phyloP scores from a whole-genome alignment of 2,329 filamentous ascomycete genomes.

The Chaetomiaceae sp. region DNA sequence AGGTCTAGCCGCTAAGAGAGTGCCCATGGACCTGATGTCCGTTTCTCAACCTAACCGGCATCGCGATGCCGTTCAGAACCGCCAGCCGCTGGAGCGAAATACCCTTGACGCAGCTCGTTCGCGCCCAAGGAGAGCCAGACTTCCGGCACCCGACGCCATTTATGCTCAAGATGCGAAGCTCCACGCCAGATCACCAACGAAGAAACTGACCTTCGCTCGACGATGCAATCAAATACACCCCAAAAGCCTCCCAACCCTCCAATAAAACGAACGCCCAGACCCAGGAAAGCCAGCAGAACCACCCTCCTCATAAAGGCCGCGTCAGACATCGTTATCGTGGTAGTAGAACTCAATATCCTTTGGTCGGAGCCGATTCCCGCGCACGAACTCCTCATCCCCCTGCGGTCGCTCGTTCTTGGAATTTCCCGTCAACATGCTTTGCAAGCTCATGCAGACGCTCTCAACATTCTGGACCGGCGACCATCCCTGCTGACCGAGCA shows the following conservation, averaged over 20 bases:
- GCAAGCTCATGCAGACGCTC: slow-evolving; percentile 92
- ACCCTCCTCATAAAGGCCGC: too few relatives aligned
- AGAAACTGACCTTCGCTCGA: slow-evolving; percentile 9
- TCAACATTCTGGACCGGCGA: slow-evolving; percentile 96
- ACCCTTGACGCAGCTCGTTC: too few relatives aligned
- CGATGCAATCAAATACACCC: slow-evolving; percentile 11
- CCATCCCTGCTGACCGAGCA: slow-evolving; percentile 86
- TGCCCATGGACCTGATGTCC: too few relatives aligned
- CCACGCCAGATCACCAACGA: background rate
- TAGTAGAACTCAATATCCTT: slow-evolving; percentile 92
- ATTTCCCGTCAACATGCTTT: slow-evolving; percentile 97
- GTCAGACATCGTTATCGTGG: slow-evolving; percentile 75
- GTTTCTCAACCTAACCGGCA: too few relatives aligned
- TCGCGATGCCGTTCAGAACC: too few relatives aligned
- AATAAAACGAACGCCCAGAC: slow-evolving; percentile 22
- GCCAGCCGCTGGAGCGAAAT: too few relatives aligned
- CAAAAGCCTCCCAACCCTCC: slow-evolving; percentile 7
- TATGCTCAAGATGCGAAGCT: background rate
- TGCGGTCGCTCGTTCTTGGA: slow-evolving; percentile 84
- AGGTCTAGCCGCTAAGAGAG: too few relatives aligned
- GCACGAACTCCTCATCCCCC: slow-evolving; percentile 86
- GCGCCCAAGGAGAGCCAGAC: background rate
- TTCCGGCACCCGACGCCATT: background rate
- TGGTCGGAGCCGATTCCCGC: slow-evolving; percentile 71
- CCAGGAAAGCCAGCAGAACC: too few relatives aligned